Base-by-base conservation (phyloP, 805 yeast species). In the Soucietia sequanensis region DNA sequence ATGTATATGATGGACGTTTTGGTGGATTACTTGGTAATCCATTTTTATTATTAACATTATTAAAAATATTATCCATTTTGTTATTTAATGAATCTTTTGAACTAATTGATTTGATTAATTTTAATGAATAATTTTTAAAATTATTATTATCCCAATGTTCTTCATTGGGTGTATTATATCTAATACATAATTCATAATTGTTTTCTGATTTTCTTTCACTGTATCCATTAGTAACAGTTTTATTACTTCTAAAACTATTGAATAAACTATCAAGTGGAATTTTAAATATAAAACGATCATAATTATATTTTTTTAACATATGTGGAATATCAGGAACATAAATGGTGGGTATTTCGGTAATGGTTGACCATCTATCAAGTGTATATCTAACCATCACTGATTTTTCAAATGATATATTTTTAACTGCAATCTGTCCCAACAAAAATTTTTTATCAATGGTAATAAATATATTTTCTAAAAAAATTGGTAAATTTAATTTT, bases 91-190 rank as follows among this genome's bases (percentile, higher is more conserved):
- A 9, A 21, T 24, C 10, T 21, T 31, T 14, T 27, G 29, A 19
- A 20, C 13, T 44, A 27, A 39, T 35, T 11, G 46, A 44, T 40
- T 57, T 58, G 15, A 56, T 61, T 39, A 77, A 70, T 24, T 56
- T 56, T 12, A 87, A 58, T 27, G 64, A 69, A 58, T 83, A 87
- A 60, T 87, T 87, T 29, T 60, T 54, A 33, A 53, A 52, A 24
- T 60, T 42, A 59, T 87, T 88, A 62, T 84, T 87, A 56, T 87
- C 96, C 95, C 95, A 87, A 50, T 54, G 73, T 44, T 80, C 89
- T 29, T 52, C 48, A 11, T 71, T 70, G 27, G 61, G 56, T 13
- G 77, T 60, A 30, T 53, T 48, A 54, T 76, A 85, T 35, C 74
- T 70, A 27, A 83, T 70, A 48, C 95, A 85, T 46, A 84, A 62